Base-by-base conservation (phyloP, 192 early-diverging fungal species). In the Glomus cerebriforme region DNA sequence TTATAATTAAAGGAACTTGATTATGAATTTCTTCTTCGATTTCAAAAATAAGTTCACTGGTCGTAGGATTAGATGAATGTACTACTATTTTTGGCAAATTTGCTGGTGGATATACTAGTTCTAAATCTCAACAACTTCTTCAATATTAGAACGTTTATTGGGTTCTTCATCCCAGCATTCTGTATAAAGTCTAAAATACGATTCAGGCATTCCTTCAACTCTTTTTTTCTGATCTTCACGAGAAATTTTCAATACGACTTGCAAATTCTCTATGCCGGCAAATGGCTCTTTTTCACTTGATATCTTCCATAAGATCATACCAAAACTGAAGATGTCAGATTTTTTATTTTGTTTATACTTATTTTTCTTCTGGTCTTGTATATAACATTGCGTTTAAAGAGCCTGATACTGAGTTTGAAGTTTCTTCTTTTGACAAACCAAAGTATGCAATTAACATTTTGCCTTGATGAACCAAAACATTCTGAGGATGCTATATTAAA, bases 301-400 rank as follows among this genome's bases (percentile, higher is more conserved):
- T 39, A 84, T 39, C 68, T 84, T 81, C 83, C 83, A 84, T 7
- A 84, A 43, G 4, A 84, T 67, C 1, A 84, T 79, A 24, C 83
- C 83, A 34, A 84, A 73, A 31, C 81, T 82, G 24, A 82, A 84
- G 35, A 84, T 82, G 22, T 84, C 83, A n/a, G 68, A 70, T 43
- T 34, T 70, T 35, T 27, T 26, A 31, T 27, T 31, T 70, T n/a
- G 7, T 70, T 70, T 65, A 32, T 65, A 65, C 9, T 31, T 27
- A n/a, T n/a, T n/a, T n/a, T n/a, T n/a, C n/a, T n/a, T n/a, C n/a
- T n/a, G n/a, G 10, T 13, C 13, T 26, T 31, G 24, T 39, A 9
- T n/a, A 29, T 54, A 6, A 22, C 24, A 74, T 32, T 32, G 22
- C 73, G 22, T 35, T 26, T 6, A 19, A 5, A 2, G 73, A 54